phyloP scores from a whole-genome alignment of 352 stramenopile genomes.

The Lagenidium giganteum region DNA sequence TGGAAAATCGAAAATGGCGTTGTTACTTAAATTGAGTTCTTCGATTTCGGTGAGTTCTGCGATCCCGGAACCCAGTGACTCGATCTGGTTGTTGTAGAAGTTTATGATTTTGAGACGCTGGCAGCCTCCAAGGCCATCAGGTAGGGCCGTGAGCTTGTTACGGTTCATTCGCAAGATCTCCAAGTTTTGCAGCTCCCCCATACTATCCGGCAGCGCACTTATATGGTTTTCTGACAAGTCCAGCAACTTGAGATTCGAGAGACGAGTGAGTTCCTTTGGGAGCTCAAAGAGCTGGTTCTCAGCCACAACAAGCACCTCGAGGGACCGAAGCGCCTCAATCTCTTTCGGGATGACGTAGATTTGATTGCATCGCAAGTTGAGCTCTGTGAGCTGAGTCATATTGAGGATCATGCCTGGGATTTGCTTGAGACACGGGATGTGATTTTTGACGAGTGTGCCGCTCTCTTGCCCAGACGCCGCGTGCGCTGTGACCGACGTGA shows the following conservation, averaged over 20 bases:
- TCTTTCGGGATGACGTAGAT: conserved; percentile 50
- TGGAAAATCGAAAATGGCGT: conserved; percentile 34
- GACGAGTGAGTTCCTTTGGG: conserved; percentile 33
- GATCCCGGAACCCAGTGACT: conserved; percentile 34
- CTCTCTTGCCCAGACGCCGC: conserved; percentile 27
- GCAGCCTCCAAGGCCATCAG: conserved; percentile 46
- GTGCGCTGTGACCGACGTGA: conserved; percentile 46
- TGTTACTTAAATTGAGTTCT: conserved; percentile 74
- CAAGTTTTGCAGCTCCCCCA: conserved; percentile 47
- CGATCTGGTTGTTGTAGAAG: conserved; percentile 76
- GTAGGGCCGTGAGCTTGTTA: conserved; percentile 47
- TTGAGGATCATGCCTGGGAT: conserved; percentile 55
- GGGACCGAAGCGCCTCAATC: conserved; percentile 34
- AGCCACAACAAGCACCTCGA: conserved; percentile 45
- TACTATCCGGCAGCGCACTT: conserved; percentile 28
- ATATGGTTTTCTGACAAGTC: conserved; percentile 59
- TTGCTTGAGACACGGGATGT: conserved; percentile 38
- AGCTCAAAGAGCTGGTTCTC: conserved; percentile 62
- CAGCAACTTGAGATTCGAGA: conserved; percentile 41
- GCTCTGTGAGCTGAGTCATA: conserved; percentile 50
- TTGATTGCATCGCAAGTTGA: conserved; percentile 65
- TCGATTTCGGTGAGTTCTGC: conserved; percentile 47
- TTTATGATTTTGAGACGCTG: conserved; percentile 50
- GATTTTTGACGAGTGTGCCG: conserved; percentile 46
- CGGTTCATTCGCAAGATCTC: conserved; percentile 45